Evolutionary conservation across 805 yeast species (phyloP).

Genomic region (Candida chauliodis): DNA sequence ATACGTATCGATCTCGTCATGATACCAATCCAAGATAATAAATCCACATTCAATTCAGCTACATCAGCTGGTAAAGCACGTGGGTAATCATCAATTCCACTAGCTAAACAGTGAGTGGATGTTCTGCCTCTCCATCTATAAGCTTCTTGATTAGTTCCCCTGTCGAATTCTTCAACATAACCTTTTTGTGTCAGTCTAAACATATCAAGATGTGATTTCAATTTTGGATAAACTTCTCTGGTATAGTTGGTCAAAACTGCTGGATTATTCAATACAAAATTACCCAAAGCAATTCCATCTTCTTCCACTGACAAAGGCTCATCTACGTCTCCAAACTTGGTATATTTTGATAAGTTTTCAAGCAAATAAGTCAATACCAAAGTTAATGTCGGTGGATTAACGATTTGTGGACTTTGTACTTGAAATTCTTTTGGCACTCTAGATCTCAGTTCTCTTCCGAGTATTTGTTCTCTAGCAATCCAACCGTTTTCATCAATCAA

Average conservation of each 20-base stretch:
- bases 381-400: conserved; percentile 94
- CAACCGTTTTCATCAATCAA: conserved; percentile 89
- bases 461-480: conserved; percentile 93
- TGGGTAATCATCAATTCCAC: conserved; percentile 96
- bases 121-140: conserved; percentile 96
- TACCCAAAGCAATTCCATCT: conserved; percentile 36
- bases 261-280: conserved; percentile 54
- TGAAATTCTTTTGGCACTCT: conserved; percentile 82
- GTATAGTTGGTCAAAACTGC: conserved; percentile 59
- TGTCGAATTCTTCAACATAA: conserved; percentile 63
- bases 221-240: conserved; percentile 65
- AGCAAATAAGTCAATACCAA: conserved; percentile 61
- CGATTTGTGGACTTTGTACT: conserved; percentile 83
- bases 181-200: conserved; percentile 81
- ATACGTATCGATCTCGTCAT: conserved; percentile 81
- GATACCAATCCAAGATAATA: conserved; percentile 89
- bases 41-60: conserved; percentile 88
- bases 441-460: conserved; percentile 86
- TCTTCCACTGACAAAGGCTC: conserved; percentile 23
- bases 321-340: conserved; percentile 22
- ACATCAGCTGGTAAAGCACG: conserved; percentile 75
- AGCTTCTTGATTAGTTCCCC: conserved; percentile 53
- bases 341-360: conserved; percentile 20
- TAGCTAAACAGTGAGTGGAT: conserved; percentile 76
- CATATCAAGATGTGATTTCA: conserved; percentile 79